phyloP scores from a whole-genome alignment of 116 monocot species.

The Papilionanthe hybrid region DNA sequence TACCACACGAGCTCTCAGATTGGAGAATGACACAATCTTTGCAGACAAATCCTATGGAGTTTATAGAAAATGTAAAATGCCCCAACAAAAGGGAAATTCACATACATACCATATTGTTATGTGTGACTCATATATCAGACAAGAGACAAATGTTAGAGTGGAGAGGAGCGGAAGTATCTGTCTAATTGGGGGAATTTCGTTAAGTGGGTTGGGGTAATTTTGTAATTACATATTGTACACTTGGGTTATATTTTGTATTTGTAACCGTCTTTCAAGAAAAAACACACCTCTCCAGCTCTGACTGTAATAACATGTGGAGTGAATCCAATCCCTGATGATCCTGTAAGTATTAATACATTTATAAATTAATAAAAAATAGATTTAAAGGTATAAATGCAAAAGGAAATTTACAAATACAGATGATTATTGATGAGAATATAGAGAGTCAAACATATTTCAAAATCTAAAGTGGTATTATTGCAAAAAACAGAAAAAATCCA shows the following conservation, averaged over 20 bases:
- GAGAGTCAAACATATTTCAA: not conserved
- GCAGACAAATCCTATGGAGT: constrained; percentile 43
- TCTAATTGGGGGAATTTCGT: no score
- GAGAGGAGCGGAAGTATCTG: no score
- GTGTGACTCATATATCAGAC: no score
- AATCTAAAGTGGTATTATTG: not conserved
- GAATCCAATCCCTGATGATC: constrained; percentile 45
- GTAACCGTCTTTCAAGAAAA: no score
- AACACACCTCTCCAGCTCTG: constrained; percentile 51
- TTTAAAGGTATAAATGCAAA: not conserved
- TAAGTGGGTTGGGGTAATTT: no score
- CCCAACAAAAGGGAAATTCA: no score
- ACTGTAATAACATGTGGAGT: constrained; percentile 71
- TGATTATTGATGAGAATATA: not conserved
- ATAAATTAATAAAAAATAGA: not conserved
- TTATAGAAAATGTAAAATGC: no score
- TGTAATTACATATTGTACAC: no score
- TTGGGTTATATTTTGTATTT: no score
- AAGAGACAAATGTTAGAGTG: no score
- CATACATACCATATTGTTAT: no score
- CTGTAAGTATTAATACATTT: constrained; percentile 18
- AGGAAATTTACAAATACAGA: not conserved
- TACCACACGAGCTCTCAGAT: constrained; percentile 47
- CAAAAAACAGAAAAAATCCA: not conserved
- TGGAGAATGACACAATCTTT: constrained; percentile 67